Evolutionary conservation across 345 rosid species (phyloP).

Genomic region (Melaleuca alternifolia): DNA sequence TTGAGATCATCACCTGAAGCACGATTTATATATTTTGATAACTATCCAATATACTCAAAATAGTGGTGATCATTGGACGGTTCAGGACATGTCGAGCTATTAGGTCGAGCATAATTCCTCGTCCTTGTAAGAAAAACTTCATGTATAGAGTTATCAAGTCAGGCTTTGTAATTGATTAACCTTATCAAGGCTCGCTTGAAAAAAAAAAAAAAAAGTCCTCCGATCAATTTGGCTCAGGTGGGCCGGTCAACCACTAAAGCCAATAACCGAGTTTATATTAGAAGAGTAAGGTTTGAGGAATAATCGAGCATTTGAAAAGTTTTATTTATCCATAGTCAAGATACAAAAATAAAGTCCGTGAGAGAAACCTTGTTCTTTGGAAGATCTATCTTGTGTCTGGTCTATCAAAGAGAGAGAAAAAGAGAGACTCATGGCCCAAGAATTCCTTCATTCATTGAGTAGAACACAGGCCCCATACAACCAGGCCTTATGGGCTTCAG

Average conservation of each 20-base stretch:
- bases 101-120: background rate
- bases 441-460: background rate
- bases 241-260: background rate
- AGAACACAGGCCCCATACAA: background rate
- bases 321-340: background rate
- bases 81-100: background rate
- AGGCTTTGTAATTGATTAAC: background rate
- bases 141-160: background rate
- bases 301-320: background rate
- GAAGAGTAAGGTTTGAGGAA: background rate
- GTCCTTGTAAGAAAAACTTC: background rate
- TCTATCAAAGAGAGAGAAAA: background rate
- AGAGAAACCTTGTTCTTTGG: too few species aligned
- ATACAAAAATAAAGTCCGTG: background rate
- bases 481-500: background rate
- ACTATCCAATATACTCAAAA: background rate
- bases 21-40: background rate
- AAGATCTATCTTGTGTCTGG: too few species aligned
- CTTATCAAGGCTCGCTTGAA: fast-evolving
- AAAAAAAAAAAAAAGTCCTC: background rate
- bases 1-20: background rate
- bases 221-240: background rate
- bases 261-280: background rate
- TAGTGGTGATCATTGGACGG: background rate
- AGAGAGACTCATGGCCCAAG: background rate